Percentiles rank a stretch among this genome's conserved stretches.
These are phyloP conservation scores for Zygosaccharomyces lentus DNA, from an alignment of 805 yeast species.

Conservation along the genomic window DNA sequence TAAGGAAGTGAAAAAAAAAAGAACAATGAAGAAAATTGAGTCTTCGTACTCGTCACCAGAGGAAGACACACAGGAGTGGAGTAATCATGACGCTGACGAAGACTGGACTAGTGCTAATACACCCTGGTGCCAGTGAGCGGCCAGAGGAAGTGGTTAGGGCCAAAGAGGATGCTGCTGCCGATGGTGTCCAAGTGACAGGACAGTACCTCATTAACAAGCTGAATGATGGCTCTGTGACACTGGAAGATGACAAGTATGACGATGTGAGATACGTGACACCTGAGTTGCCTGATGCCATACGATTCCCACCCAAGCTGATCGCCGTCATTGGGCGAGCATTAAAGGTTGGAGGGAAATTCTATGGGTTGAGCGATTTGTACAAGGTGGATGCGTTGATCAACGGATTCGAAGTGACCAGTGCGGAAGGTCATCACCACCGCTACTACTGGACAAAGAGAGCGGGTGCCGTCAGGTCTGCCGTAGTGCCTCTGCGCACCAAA, in stretches of 20 bases:
- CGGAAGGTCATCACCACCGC: slow-evolving; percentile 26
- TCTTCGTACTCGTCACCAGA: slow-evolving; percentile 2
- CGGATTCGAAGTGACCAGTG: slow-evolving; percentile 49
- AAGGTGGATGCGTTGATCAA: slow-evolving; percentile 58
- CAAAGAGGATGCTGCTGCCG: slow-evolving; percentile 23
- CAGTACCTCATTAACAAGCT: slow-evolving; percentile 60
- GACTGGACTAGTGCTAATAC: slow-evolving; percentile 46
- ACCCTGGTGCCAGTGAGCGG: slow-evolving; percentile 62
- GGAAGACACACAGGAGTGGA: background rate
- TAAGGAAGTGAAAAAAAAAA: background rate
- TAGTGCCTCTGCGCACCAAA: slow-evolving; percentile 31
- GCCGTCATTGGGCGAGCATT: slow-evolving; percentile 40
- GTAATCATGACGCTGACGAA: slow-evolving; percentile 11
- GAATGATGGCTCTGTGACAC: slow-evolving; percentile 43
- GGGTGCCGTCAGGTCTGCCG: slow-evolving; percentile 24
- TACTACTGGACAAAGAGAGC: slow-evolving; percentile 55
- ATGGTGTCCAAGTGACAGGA: slow-evolving; percentile 31
- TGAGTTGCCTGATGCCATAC: slow-evolving; percentile 39
- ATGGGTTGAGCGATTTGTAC: slow-evolving; percentile 44
- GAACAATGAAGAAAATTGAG: background rate
- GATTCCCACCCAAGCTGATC: slow-evolving; percentile 46
- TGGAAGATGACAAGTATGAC: slow-evolving; percentile 39
- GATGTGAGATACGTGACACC: slow-evolving; percentile 56
- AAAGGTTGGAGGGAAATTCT: slow-evolving; percentile 42
- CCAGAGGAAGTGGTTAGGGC: slow-evolving; percentile 46